Conservation (phyloP, 345 rosid species). For the Aquilaria malaccensis region DNA sequence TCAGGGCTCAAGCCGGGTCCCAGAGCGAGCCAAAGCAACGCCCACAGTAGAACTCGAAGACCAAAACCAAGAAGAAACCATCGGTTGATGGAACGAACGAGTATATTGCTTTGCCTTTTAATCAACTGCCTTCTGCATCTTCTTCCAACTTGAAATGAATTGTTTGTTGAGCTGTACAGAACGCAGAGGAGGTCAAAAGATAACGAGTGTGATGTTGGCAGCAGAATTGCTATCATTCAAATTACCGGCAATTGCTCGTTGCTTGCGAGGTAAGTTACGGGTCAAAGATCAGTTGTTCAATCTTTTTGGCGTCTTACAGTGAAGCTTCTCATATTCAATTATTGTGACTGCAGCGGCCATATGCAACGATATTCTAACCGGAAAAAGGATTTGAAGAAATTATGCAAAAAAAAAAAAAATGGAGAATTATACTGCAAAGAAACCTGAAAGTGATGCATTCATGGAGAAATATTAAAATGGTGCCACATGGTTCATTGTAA, state of each 20-base stretch:
- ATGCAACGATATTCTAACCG: too few species aligned
- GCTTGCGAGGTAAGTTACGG: conserved; percentile 21
- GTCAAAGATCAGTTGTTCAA: not conserved
- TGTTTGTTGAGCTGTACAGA: conserved; percentile 22
- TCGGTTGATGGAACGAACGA: conserved; percentile 15
- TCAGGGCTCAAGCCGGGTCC: conserved; percentile 47
- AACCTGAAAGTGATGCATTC: too few species aligned
- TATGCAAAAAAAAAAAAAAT: too few species aligned
- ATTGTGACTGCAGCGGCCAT: too few species aligned
- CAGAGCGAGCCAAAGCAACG: conserved; percentile 61
- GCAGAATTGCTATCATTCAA: conserved; percentile 14
- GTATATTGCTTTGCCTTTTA: not conserved
- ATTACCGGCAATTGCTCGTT: conserved; percentile 14
- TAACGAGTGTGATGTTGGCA: conserved; percentile 8
- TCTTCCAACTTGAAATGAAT: conserved; percentile 4
- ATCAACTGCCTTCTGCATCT: conserved; percentile 12
- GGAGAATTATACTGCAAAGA: too few species aligned
- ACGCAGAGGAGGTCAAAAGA: conserved; percentile 4
- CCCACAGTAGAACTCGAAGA: conserved; percentile 16
- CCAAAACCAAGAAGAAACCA: conserved; percentile 19
- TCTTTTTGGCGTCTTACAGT: not conserved
- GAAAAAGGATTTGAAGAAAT: too few species aligned
- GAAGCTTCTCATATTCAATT: too few species aligned
- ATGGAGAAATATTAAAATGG: too few species aligned
- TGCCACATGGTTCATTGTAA: too few species aligned